phyloP scores from a whole-genome alignment of 495 filamentous ascomycete genomes.

The Penicillium tannophilum region DNA sequence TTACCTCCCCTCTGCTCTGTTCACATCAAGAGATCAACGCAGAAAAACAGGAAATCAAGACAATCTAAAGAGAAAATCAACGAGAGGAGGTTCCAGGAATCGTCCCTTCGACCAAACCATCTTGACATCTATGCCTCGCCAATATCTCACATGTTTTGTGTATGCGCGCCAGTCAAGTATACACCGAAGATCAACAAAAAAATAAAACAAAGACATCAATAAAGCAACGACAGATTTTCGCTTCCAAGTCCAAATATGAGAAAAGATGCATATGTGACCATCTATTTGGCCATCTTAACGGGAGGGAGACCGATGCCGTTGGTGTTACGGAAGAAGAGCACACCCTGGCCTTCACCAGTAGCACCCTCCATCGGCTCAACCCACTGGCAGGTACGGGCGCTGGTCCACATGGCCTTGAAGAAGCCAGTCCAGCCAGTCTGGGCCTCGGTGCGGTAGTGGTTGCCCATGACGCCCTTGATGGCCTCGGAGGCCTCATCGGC shows the following conservation, averaged over 20 bases:
- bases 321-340: constrained; percentile 62
- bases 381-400: constrained; percentile 55
- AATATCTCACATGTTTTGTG: constrained; percentile 3
- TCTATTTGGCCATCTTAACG: constrained; percentile 47
- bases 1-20: not conserved
- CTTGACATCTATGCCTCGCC: constrained; percentile 9
- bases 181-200: constrained; percentile 5
- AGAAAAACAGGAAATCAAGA: constrained; percentile 3
- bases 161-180: constrained; percentile 5
- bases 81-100: not conserved
- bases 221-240: not conserved
- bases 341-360: constrained; percentile 51
- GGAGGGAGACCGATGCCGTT: constrained; percentile 75
- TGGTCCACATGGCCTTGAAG: constrained; percentile 57
- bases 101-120: not conserved
- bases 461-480: constrained; percentile 59
- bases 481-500: constrained; percentile 63
- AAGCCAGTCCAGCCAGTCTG: constrained; percentile 55
- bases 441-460: constrained; percentile 57
- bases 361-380: constrained; percentile 68
- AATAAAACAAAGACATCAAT: not conserved
- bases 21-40: constrained; percentile 4
- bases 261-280: not conserved
- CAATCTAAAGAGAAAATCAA: constrained; percentile 4
- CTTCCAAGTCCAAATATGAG: constrained; percentile 5